Evolutionary conservation across 345 rosid genomes (phyloP).

Genomic region (Moricandia arvensis): DNA sequence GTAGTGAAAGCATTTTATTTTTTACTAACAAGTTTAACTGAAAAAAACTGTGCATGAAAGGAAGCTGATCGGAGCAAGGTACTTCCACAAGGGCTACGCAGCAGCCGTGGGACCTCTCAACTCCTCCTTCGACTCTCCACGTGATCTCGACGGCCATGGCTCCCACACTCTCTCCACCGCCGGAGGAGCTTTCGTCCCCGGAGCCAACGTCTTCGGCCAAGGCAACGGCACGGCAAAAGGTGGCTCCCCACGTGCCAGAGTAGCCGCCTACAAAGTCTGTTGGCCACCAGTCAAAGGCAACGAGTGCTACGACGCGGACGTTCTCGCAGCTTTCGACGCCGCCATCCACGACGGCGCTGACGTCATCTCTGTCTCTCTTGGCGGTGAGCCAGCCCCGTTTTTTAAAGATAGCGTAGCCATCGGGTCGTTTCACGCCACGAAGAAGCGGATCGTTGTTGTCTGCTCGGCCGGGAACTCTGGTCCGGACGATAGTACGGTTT

Average conservation of each 20-base stretch:
- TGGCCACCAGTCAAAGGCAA: slow-evolving; percentile 48
- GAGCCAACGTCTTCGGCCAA: slow-evolving; percentile 51
- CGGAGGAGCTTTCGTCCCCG: slow-evolving; percentile 57
- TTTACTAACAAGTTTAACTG: background rate
- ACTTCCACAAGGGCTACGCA: slow-evolving; percentile 47
- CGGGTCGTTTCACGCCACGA: slow-evolving; percentile 78
- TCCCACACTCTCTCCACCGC: slow-evolving; percentile 92
- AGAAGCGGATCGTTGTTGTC: slow-evolving; percentile 57
- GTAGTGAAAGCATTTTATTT: background rate
- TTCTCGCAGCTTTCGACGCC: slow-evolving; percentile 62
- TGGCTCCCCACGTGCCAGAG: slow-evolving; percentile 77
- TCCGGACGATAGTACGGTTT: slow-evolving; percentile 57
- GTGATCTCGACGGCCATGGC: slow-evolving; percentile 82
- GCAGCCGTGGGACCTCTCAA: slow-evolving; percentile 48
- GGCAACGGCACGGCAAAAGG: slow-evolving; percentile 77
- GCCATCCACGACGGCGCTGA: slow-evolving; percentile 84
- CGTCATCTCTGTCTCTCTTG: slow-evolving; percentile 69
- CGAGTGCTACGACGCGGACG: slow-evolving; percentile 74
- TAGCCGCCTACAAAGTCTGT: slow-evolving; percentile 89
- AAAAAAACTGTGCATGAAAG: slow-evolving; percentile 35
- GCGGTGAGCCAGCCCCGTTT: slow-evolving; percentile 44
- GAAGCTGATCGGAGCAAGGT: slow-evolving; percentile 73
- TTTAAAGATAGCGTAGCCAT: slow-evolving; percentile 64
- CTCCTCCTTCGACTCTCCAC: slow-evolving; percentile 54
- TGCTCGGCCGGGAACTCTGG: slow-evolving; percentile 87